Percentiles rank a stretch among this genome's conserved stretches.
These are phyloP conservation scores for Hanseniaspora pseudoguilliermondii DNA, from an alignment of 805 yeast species.

Conservation along the genomic window DNA sequence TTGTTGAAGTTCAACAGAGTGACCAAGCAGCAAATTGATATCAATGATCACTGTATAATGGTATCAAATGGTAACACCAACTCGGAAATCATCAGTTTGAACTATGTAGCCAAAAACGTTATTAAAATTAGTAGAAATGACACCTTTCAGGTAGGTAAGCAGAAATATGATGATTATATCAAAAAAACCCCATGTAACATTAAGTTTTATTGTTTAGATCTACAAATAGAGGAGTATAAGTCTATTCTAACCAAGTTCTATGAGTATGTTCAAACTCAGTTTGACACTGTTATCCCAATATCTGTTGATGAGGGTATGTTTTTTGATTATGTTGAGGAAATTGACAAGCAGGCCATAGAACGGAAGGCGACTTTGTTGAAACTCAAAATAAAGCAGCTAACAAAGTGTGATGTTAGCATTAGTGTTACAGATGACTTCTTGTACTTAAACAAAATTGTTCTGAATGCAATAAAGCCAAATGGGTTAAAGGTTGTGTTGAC, in stretches of 20 bases:
- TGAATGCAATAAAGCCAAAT: slow-evolving; percentile 67
- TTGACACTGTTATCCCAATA: slow-evolving; percentile 57
- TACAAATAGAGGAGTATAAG: slow-evolving; percentile 61
- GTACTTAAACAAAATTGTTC: slow-evolving; percentile 61
- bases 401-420: slow-evolving; percentile 66
- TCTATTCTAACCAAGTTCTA: slow-evolving; percentile 52
- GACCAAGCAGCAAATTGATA: slow-evolving; percentile 21
- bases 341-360: slow-evolving; percentile 21
- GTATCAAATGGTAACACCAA: slow-evolving; percentile 37
- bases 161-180: slow-evolving; percentile 42
- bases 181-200: slow-evolving; percentile 46
- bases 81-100: slow-evolving; percentile 83
- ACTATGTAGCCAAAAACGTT: slow-evolving; percentile 66
- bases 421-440: slow-evolving; percentile 34
- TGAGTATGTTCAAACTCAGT: slow-evolving; percentile 32
- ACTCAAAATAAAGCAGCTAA: slow-evolving; percentile 44
- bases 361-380: slow-evolving; percentile 30
- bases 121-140: slow-evolving; percentile 74
- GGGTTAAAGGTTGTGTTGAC: slow-evolving; percentile 36
- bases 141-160: slow-evolving; percentile 66
- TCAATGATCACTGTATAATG: slow-evolving; percentile 45
- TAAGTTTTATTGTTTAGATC: background rate
- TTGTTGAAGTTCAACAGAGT: slow-evolving; percentile 43
- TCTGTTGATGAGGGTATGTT: slow-evolving; percentile 83
- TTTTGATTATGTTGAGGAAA: slow-evolving; percentile 19